phyloP scores from a whole-genome alignment of 768 basidiomycete genomes.

The Lentinus tigrinus region DNA sequence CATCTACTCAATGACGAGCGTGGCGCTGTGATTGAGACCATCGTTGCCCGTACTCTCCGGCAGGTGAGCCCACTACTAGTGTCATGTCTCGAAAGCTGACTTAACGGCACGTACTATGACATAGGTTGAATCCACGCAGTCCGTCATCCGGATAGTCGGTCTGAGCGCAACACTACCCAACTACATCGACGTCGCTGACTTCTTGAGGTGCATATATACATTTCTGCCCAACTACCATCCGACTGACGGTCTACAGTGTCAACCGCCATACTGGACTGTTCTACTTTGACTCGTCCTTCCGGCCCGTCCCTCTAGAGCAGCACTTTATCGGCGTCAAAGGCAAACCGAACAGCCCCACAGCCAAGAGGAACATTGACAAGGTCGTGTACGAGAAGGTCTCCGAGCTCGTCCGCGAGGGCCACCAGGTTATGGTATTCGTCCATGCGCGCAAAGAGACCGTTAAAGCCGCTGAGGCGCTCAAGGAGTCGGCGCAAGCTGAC shows the following conservation, averaged over 20 bases:
- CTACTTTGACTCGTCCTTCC: slow-evolving; percentile 96
- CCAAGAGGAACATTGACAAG: slow-evolving; percentile 83
- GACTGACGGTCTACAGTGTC: slow-evolving; percentile 49
- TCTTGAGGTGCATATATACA: slow-evolving; percentile 60
- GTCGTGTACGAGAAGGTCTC: slow-evolving; percentile 91
- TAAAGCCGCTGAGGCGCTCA: slow-evolving; percentile 79
- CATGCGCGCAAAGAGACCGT: slow-evolving; percentile 98
- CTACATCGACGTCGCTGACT: slow-evolving; percentile 94
- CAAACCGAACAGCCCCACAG: slow-evolving; percentile 69
- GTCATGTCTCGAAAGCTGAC: neutral
- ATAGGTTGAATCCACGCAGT: slow-evolving; percentile 95
- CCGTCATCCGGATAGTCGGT: slow-evolving; percentile 93
- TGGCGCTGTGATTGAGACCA: slow-evolving; percentile 97
- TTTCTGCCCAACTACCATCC: slow-evolving; percentile 1
- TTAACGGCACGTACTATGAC: neutral
- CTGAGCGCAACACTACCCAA: slow-evolving; percentile 96
- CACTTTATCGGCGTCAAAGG: slow-evolving; percentile 95
- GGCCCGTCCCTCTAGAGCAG: slow-evolving; percentile 95
- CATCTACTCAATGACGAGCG: slow-evolving; percentile 97
- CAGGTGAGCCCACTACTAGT: slow-evolving; percentile 51
- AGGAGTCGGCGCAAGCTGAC: slow-evolving; percentile 72
- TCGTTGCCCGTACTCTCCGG: slow-evolving; percentile 91
- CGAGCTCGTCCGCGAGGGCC: slow-evolving; percentile 83
- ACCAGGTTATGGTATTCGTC: slow-evolving; percentile 99
- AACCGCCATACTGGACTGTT: slow-evolving; percentile 86